phyloP scores from a whole-genome alignment of 1,284 basidiomycete genomes.

The Veloporphyrellus conicus region DNA sequence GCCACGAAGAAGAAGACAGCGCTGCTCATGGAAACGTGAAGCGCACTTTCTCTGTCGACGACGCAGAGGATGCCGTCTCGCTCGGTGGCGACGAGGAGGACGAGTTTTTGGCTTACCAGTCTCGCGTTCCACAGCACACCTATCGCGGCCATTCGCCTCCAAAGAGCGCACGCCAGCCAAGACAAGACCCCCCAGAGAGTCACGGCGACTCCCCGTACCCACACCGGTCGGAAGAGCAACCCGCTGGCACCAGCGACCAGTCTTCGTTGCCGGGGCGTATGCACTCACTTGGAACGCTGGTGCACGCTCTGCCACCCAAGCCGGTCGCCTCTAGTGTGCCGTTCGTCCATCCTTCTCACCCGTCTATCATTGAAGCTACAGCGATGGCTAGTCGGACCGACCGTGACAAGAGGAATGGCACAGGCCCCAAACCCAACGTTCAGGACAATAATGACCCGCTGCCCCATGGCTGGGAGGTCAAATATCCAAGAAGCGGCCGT shows the following conservation, averaged over 20 bases:
- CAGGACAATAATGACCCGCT: constrained; percentile 39
- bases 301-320: constrained; percentile 70
- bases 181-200: constrained; percentile 10
- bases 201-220: constrained; percentile 8
- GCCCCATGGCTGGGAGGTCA: constrained; percentile 60
- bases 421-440: constrained; percentile 28
- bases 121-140: constrained; percentile 27
- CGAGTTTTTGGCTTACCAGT: constrained; percentile 36
- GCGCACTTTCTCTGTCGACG: constrained; percentile 39
- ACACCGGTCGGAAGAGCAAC: constrained; percentile 22
- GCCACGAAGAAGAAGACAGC: constrained; percentile 62
- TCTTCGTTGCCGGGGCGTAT: constrained; percentile 28
- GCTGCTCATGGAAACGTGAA: constrained; percentile 26
- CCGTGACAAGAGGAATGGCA: constrained; percentile 32
- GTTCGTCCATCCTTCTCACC: constrained; percentile 52
- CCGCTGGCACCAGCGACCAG: constrained; percentile 26
- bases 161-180: constrained; percentile 13
- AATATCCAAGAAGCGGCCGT: constrained; percentile 45
- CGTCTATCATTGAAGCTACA: constrained; percentile 54
- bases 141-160: constrained; percentile 17
- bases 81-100: constrained; percentile 70
- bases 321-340: constrained; percentile 53
- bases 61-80: constrained; percentile 65
- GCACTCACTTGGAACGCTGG: constrained; percentile 37
- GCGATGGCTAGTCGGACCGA: constrained; percentile 49